Base-by-base conservation (phyloP, 805 yeast species). In the Starmerella asiatica region DNA sequence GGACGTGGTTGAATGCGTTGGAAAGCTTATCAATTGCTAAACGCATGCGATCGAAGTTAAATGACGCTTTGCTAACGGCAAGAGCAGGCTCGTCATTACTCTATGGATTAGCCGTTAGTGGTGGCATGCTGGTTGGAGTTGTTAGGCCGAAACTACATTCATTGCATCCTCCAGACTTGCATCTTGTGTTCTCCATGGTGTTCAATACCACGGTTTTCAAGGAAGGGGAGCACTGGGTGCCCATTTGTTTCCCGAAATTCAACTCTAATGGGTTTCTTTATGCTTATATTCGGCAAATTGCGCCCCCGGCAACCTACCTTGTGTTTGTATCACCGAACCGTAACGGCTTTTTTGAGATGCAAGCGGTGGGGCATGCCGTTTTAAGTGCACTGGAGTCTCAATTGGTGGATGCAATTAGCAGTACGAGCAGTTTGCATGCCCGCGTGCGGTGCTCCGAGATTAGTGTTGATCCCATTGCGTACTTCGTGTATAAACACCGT, bases 221-320 rank as follows among this genome's bases (percentile, higher is more conserved):
- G 20, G 64, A 63, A 24, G 63, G 62, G 18, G 95, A 86, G 53
- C 72, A 84, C 42, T 91, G 97, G 97, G 71, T 82, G 11, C 98
- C 98, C 0, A 67, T 88, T 0, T 88, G 98, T 58, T 67, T 88
- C 56, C 94, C 97, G 0, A 75, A 80, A 49, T 88, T 88, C 63
- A 88, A 91, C 54, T 63, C 83, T 2, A 75, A 76, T 47, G 98
- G 98, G 8, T 91, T 86, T 52, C n/a, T n/a, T n/a, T n/a, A 91
- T 54, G 75, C 84, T 11, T 83, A 79, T 52, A 79, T 85, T 32
- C 76, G 75, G 42, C 75, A 75, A 47, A 55, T 77, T 34, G 68
- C 67, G 33, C 41, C 38, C n/a, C 21, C 42, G 40, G 43, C 55
- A 29, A 45, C 58, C 48, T 55, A 70, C 3, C 55, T 75, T 12